phyloP scores from a whole-genome alignment of 2,329 filamentous ascomycete species.

The Fulvia fulva region DNA sequence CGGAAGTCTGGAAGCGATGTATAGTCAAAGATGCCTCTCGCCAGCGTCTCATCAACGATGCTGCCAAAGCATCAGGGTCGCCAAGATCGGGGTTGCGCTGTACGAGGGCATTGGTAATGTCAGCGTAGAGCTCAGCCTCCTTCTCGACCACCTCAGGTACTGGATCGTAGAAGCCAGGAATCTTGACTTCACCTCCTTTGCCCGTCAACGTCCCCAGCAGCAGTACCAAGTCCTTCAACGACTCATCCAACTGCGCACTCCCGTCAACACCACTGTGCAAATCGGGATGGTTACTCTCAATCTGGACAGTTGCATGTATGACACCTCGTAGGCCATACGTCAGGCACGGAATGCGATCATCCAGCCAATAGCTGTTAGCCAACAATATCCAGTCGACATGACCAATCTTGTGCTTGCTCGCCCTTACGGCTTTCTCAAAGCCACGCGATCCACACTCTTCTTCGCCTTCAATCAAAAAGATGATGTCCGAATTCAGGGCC shows the following conservation, averaged over 20 bases:
- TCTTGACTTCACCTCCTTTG: slow-evolving; percentile 71
- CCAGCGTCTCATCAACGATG: slow-evolving; percentile 88
- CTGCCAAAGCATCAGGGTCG: slow-evolving; percentile 67
- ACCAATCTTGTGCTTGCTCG: slow-evolving; percentile 80
- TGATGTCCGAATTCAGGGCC: slow-evolving; percentile 76
- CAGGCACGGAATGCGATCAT: slow-evolving; percentile 90
- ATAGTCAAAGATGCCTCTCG: slow-evolving; percentile 91
- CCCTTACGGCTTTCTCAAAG: slow-evolving; percentile 76
- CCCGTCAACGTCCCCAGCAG: slow-evolving; percentile 80
- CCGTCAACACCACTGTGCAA: slow-evolving; percentile 96
- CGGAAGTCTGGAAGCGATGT: slow-evolving; percentile 87
- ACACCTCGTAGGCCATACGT: slow-evolving; percentile 94
- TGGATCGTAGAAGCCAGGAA: slow-evolving; percentile 84
- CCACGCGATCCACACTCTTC: slow-evolving; percentile 92
- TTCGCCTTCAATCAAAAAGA: slow-evolving; percentile 94
- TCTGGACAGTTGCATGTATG: slow-evolving; percentile 83
- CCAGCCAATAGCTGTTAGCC: slow-evolving; percentile 97
- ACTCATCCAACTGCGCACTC: slow-evolving; percentile 83
- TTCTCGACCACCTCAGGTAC: slow-evolving; percentile 70
- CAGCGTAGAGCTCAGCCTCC: slow-evolving; percentile 76
- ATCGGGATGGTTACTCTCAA: slow-evolving; percentile 82
- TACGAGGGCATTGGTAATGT: slow-evolving; percentile 74
- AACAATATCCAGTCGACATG: slow-evolving; percentile 90
- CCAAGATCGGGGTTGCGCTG: slow-evolving; percentile 64
- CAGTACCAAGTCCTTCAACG: slow-evolving; percentile 83